phyloP scores from a whole-genome alignment of 805 yeast species.

The Phaffomyces antillensis region DNA sequence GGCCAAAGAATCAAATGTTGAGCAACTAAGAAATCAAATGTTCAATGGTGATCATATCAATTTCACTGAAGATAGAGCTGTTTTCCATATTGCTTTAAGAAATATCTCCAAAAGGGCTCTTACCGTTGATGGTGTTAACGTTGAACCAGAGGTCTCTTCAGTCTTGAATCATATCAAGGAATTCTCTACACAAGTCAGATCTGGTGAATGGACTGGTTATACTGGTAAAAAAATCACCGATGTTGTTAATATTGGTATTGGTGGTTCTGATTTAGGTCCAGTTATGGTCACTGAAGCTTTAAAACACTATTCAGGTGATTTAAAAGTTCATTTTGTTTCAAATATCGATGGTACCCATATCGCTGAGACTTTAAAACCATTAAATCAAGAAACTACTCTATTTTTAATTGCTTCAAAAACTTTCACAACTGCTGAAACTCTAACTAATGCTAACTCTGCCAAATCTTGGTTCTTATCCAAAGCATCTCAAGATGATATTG shows the following conservation, averaged over 20 bases:
- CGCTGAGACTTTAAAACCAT: conserved; percentile 75
- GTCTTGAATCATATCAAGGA: conserved; percentile 96
- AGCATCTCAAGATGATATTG: conserved; percentile 65
- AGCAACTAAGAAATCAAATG: conserved; percentile 81
- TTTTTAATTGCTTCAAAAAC: conserved; percentile 94
- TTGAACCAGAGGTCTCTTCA: conserved; percentile 83
- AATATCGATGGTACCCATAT: conserved; percentile 98
- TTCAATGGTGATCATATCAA: conserved; percentile 92
- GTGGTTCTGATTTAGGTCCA: conserved; percentile 98
- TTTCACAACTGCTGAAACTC: conserved; percentile 97
- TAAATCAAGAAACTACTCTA: conserved; percentile 87
- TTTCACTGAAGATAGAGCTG: conserved; percentile 95
- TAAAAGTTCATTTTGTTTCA: conserved; percentile 88
- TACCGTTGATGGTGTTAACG: conserved; percentile 85
- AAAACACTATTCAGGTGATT: conserved; percentile 72
- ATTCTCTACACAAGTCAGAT: conserved; percentile 82
- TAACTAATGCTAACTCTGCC: conserved; percentile 93
- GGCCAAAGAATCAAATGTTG: conserved; percentile 88
- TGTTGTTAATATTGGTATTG: conserved; percentile 96
- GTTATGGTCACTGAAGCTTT: conserved; percentile 99
- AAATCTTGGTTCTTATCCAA: conserved; percentile 84
- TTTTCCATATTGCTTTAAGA: conserved; percentile 93
- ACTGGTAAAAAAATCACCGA: conserved; percentile 91
- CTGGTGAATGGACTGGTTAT: conserved; percentile 95
- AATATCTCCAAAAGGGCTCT: conserved; percentile 80